Conservation (phyloP, 2,329 filamentous ascomycete species). For the Fusarium mexicanum region DNA sequence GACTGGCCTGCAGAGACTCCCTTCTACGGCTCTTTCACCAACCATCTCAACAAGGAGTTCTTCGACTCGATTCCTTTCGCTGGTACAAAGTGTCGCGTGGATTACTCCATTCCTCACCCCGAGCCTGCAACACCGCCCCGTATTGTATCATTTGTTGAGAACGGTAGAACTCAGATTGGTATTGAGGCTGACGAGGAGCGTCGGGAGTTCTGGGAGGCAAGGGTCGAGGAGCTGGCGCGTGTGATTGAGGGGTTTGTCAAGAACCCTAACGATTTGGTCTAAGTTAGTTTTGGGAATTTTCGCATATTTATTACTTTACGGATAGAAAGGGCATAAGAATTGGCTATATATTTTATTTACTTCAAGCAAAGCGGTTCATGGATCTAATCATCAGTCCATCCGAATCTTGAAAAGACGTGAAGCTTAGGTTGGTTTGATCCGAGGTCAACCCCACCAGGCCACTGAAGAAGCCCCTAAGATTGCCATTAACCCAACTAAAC, state of each 20-base stretch:
- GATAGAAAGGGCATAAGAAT: background rate
- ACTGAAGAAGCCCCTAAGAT: background rate
- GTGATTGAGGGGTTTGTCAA: conserved; percentile 33
- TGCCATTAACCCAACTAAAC: background rate
- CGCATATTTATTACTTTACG: background rate
- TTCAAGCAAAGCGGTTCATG: too few species aligned
- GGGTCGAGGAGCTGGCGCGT: conserved; percentile 32
- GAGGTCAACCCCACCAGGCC: background rate
- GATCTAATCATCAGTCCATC: background rate
- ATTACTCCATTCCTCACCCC: conserved; percentile 41
- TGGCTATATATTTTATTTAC: background rate
- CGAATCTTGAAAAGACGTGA: background rate
- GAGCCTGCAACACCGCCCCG: conserved; percentile 40
- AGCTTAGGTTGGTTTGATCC: background rate
- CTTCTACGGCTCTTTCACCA: conserved; percentile 43
- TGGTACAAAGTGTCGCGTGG: conserved; percentile 39
- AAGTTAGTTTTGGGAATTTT: background rate
- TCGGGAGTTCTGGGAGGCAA: conserved; percentile 41
- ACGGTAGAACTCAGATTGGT: conserved; percentile 37
- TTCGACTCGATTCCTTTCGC: conserved; percentile 44
- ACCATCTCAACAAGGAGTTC: conserved; percentile 44
- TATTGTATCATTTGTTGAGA: conserved; percentile 40
- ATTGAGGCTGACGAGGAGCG: conserved; percentile 44
- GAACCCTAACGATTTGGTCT: conserved; percentile 21
- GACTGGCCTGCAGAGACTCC: conserved; percentile 22